These are phyloP conservation scores for Ilex paraguariensis DNA, from an alignment of 305 asterid genomes.

Conservation along the genomic window DNA sequence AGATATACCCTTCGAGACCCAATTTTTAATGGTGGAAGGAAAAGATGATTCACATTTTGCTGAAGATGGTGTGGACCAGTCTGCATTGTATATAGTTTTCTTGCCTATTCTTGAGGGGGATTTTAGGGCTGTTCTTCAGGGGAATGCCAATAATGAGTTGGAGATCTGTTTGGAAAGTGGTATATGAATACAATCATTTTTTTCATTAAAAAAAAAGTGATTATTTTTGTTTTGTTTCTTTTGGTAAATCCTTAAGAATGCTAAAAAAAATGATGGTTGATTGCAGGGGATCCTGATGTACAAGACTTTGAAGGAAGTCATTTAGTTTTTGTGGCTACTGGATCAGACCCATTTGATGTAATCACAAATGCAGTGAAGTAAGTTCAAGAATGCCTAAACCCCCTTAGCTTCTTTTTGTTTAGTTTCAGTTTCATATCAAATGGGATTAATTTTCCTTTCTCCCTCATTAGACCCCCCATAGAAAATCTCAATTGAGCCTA, in stretches of 20 bases:
- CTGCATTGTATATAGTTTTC: slow-evolving; percentile 56
- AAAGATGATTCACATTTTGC: slow-evolving; percentile 45
- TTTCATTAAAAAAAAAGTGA: no score
- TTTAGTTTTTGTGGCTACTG: slow-evolving; percentile 80
- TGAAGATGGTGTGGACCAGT: slow-evolving; percentile 30
- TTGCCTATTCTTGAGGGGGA: slow-evolving; percentile 89
- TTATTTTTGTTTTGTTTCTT: background rate
- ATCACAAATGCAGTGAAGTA: slow-evolving; percentile 85
- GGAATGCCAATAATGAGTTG: slow-evolving; percentile 64
- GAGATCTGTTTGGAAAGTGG: slow-evolving; percentile 96
- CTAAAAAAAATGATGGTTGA: slow-evolving; percentile 10
- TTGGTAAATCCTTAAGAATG: background rate
- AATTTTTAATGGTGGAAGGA: slow-evolving; percentile 78
- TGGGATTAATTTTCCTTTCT: no score
- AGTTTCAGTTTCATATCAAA: no score
- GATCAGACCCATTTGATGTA: slow-evolving; percentile 90
- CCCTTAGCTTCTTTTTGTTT: no score
- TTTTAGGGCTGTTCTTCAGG: slow-evolving; percentile 93
- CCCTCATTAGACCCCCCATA: no score
- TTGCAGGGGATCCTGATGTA: slow-evolving; percentile 81
- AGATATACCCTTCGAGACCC: slow-evolving; percentile 85
- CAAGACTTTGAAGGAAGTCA: slow-evolving; percentile 84
- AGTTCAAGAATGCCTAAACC: slow-evolving; percentile 4
- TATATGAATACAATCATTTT: slow-evolving; percentile 27
- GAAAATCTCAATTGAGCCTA: no score